Base-by-base conservation (phyloP, 139 green algal species). In the Coelastrella sp. region DNA sequence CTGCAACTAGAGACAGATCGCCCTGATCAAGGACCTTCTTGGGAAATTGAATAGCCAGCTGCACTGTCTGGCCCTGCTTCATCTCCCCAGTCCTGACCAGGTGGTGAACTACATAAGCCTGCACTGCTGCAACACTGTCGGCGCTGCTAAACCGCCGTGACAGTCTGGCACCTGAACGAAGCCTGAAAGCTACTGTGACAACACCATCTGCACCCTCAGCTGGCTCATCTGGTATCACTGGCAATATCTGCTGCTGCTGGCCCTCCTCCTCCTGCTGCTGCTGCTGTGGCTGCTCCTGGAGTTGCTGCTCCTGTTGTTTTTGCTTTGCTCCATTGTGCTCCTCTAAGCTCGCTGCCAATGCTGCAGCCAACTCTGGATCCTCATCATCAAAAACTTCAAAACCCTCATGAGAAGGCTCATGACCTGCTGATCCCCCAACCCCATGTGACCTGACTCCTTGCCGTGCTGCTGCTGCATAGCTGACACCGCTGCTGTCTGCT, bases 271-370 rank as follows among this genome's bases (percentile, higher is more conserved):
- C 66, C 66, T 75, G 81, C 20, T 87, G 60, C 25, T 76, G 68
- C 19, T n/a, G 63, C 7, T 75, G 81, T 4, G 75, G 22, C 25
- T 76, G 68, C 19, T n/a, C 12, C 73, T 49, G 73, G 12, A 15
- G 24, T 60, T 60, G 76, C 76, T 60, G 76, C 11, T 82, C 22
- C 76, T 82, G 76, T 10, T 82, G 76, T 6, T 82, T 59, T 60
- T 80, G 74, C 74, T 80, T n/a, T 59, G n/a, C 20, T 58, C 56
- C 27, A 49, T 78, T 73, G 56, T 83, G 81, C 15, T 93, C 91
- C 72, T 82, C 92, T 73, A 97, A 81, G 79, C 91, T 95, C 1
- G 93, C 93, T 8, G 95, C 95, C 49, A 97, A 96, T 27, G 94
- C 95, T 22, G 93, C 92, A 19, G 93, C 93, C 7, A 97, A 92